A percentile compares a stretch with the other conserved stretches of the same genome.
Conservation (phyloP, 768 basidiomycete species). For the Mycena amicta region DNA sequence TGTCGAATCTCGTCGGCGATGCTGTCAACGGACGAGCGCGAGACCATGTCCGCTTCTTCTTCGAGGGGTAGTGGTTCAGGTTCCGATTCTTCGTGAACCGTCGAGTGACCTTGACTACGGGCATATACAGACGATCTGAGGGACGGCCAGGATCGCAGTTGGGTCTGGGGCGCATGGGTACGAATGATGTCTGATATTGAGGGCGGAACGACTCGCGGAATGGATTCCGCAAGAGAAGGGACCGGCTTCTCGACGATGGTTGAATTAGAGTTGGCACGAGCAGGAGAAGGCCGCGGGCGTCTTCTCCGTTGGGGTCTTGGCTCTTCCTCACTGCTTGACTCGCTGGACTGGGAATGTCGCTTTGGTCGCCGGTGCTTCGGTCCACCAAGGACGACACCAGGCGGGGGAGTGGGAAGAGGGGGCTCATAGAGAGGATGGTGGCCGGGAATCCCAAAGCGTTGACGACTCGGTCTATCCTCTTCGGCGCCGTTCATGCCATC, state of each 20-base stretch:
- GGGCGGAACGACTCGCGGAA: slow-evolving; percentile 58
- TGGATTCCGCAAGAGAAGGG: slow-evolving; percentile 27
- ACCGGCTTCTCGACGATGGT: slow-evolving; percentile 16
- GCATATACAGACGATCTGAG: slow-evolving; percentile 48
- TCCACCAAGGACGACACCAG: slow-evolving; percentile 71
- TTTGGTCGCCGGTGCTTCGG: slow-evolving; percentile 41
- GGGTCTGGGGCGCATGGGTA: slow-evolving; percentile 68
- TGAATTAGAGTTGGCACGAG: slow-evolving; percentile 23
- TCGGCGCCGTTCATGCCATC: slow-evolving; percentile 87
- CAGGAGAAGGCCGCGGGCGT: slow-evolving; percentile 25
- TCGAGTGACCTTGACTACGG: slow-evolving; percentile 49
- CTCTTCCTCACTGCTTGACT: slow-evolving; percentile 60
- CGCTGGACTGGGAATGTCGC: slow-evolving; percentile 36
- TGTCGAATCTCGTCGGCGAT: slow-evolving; percentile 80
- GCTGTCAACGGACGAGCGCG: slow-evolving; percentile 87
- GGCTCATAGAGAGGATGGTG: slow-evolving; percentile 82
- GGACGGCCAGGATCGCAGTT: slow-evolving; percentile 51
- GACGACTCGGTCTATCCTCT: slow-evolving; percentile 47
- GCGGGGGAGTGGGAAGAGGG: slow-evolving; percentile 81
- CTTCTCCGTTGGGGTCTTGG: slow-evolving; percentile 35
- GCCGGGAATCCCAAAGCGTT: slow-evolving; percentile 57
- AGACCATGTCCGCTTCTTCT: slow-evolving; percentile 66
- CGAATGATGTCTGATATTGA: slow-evolving; percentile 90
- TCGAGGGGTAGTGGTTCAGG: slow-evolving; percentile 48
- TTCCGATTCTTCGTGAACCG: slow-evolving; percentile 57